Conservation (phyloP, 1,284 basidiomycete species). For the Coniophora puteana region DNA sequence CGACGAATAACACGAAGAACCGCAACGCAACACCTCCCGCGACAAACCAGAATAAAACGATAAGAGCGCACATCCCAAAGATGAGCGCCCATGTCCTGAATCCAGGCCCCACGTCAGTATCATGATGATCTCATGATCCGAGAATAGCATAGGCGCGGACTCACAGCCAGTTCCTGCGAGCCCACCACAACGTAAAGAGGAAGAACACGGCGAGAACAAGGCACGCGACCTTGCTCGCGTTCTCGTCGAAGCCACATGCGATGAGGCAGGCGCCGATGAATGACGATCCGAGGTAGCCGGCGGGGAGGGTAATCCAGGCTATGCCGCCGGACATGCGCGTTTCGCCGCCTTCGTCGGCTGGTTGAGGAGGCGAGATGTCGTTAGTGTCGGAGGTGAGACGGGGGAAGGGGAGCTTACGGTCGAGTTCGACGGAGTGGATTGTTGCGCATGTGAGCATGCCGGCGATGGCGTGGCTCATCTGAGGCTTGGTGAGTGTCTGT, state of each 20-base stretch:
- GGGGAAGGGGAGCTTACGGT: constrained; percentile 48
- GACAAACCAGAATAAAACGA: constrained; percentile 85
- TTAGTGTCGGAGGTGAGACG: constrained; percentile 11
- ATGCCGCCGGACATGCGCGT: constrained; percentile 95
- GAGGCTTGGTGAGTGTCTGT: constrained; percentile 8
- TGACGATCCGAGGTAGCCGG: constrained; percentile 90
- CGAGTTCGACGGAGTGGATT: constrained; percentile 85
- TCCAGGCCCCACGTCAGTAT: not conserved
- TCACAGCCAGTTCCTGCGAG: constrained; percentile 75
- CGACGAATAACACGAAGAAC: constrained; percentile 84
- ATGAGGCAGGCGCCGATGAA: constrained; percentile 90
- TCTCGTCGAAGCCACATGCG: constrained; percentile 91
- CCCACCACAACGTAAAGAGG: constrained; percentile 92
- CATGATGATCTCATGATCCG: not conserved
- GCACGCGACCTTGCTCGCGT: constrained; percentile 88
- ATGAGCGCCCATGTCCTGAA: constrained; percentile 71
- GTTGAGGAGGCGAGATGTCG: constrained; percentile 19
- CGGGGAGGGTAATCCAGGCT: constrained; percentile 80
- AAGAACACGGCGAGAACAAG: constrained; percentile 85
- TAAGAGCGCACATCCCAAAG: constrained; percentile 70
- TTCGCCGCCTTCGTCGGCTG: constrained; percentile 90
- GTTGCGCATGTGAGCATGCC: constrained; percentile 88
- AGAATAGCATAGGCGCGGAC: constrained; percentile 21
- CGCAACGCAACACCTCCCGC: constrained; percentile 66
- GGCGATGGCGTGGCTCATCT: constrained; percentile 84